Percentiles rank a stretch among this genome's conserved stretches.
Evolutionary conservation across 2,329 filamentous ascomycete species (phyloP).

Genomic region (Neonectria coccinea): DNA sequence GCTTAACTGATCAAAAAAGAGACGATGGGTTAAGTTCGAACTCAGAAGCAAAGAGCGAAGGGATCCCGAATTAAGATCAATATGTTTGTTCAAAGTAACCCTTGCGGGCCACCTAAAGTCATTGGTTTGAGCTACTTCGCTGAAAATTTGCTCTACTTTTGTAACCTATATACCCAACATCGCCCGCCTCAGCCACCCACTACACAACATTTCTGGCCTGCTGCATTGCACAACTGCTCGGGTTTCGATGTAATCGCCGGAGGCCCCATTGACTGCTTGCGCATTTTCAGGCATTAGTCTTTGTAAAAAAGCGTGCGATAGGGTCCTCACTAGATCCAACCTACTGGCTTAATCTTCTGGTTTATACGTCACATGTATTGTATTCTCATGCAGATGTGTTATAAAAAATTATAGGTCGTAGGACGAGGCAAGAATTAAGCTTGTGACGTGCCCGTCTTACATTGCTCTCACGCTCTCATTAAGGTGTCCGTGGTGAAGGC

Average conservation of each 20-base stretch:
- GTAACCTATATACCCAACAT: background rate
- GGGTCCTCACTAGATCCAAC: too few species aligned
- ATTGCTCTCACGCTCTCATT: too few species aligned
- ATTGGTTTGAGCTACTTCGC: background rate
- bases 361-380: too few species aligned
- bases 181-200: too few species aligned
- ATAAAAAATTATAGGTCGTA: too few species aligned
- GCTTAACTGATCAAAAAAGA: background rate
- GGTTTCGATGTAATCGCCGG: background rate
- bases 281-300: background rate
- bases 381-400: too few species aligned
- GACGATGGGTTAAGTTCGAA: background rate
- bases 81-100: background rate
- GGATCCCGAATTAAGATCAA: background rate
- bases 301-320: background rate
- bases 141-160: background rate
- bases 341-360: background rate
- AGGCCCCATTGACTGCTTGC: background rate
- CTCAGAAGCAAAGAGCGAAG: constrained; percentile 1
- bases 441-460: too few species aligned
- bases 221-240: background rate
- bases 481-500: too few species aligned
- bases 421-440: too few species aligned
- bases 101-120: too few species aligned
- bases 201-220: too few species aligned